Conservation (phyloP, 2,329 filamentous ascomycete genomes). For the Sphaerulina populicola region DNA sequence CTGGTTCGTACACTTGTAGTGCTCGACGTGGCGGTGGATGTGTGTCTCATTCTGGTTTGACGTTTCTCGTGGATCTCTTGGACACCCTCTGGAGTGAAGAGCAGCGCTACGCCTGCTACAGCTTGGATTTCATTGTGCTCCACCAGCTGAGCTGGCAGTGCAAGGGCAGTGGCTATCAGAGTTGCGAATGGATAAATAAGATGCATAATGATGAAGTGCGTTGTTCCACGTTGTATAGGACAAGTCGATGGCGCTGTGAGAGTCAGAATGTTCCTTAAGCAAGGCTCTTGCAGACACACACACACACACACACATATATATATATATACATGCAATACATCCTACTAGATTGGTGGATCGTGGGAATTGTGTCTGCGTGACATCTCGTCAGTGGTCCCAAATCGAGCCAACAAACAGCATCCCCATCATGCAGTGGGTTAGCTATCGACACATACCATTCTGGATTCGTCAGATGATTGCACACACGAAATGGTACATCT, state of each 20-base stretch:
- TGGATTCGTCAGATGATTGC: not conserved
- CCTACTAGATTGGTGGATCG: not conserved
- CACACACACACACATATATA: too few relatives aligned
- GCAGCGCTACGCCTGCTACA: slow-evolving; percentile 1
- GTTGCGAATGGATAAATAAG: slow-evolving; percentile 3
- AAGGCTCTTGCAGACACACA: not conserved
- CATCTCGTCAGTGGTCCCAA: slow-evolving; percentile 2
- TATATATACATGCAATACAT: not conserved
- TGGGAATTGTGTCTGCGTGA: not conserved
- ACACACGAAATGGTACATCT: not conserved
- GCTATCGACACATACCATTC: slow-evolving; percentile 3
- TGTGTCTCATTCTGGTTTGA: not conserved
- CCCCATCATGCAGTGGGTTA: not conserved
- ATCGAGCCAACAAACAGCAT: not conserved
- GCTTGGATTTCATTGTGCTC: slow-evolving; percentile 5
- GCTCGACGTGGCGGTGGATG: not conserved
- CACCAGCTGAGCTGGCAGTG: slow-evolving; percentile 2
- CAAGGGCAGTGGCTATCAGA: slow-evolving; percentile 1
- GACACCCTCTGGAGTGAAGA: slow-evolving; percentile 1
- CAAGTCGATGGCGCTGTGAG: not conserved
- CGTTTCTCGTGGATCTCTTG: slow-evolving; percentile 3
- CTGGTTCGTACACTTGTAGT: not conserved
- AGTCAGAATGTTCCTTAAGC: not conserved
- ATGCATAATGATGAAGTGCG: not conserved
- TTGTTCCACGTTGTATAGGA: not conserved